Evolutionary conservation across 495 filamentous ascomycete species (phyloP).

Genomic region (Hypomontagnella submonticulosa): DNA sequence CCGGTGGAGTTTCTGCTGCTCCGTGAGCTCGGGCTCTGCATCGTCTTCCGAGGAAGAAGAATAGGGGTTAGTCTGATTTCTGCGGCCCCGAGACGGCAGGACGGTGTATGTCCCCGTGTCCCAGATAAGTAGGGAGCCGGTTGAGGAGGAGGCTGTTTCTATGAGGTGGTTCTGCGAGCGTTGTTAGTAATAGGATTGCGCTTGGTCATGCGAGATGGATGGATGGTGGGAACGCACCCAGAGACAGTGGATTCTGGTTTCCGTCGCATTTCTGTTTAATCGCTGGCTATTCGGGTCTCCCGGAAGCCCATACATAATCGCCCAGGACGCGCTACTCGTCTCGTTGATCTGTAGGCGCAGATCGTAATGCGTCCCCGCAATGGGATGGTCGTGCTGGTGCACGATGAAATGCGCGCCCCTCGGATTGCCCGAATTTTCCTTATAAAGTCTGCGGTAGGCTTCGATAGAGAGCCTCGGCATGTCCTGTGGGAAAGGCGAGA

Average conservation of each 20-base stretch:
- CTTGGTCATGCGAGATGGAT: background rate
- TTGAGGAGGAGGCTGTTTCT: conserved; percentile 68
- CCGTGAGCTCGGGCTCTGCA: conserved; percentile 49
- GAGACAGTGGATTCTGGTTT: conserved; percentile 73
- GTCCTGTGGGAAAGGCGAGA: conserved; percentile 37
- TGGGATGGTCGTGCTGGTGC: conserved; percentile 76
- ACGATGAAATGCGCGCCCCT: conserved; percentile 71
- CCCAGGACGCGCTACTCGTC: conserved; percentile 71
- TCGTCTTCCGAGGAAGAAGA: conserved; percentile 59
- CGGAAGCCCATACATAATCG: conserved; percentile 73
- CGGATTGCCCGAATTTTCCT: conserved; percentile 54
- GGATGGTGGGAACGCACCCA: conserved; percentile 67
- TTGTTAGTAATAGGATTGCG: background rate
- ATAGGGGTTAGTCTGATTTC: conserved; percentile 40
- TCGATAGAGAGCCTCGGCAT: conserved; percentile 56
- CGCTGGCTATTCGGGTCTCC: conserved; percentile 69
- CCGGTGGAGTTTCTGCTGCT: conserved; percentile 64
- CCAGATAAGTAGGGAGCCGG: conserved; percentile 75
- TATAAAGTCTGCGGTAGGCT: conserved; percentile 65
- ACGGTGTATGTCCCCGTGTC: conserved; percentile 74
- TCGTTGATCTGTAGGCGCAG: conserved; percentile 73
- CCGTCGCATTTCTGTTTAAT: conserved; percentile 70
- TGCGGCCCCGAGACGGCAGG: conserved; percentile 53
- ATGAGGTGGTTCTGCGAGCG: conserved; percentile 69
- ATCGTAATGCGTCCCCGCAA: conserved; percentile 73